These are phyloP conservation scores for Ophiosphaerella korrae DNA, from an alignment of 2,329 filamentous ascomycete species.

Conservation along the genomic window DNA sequence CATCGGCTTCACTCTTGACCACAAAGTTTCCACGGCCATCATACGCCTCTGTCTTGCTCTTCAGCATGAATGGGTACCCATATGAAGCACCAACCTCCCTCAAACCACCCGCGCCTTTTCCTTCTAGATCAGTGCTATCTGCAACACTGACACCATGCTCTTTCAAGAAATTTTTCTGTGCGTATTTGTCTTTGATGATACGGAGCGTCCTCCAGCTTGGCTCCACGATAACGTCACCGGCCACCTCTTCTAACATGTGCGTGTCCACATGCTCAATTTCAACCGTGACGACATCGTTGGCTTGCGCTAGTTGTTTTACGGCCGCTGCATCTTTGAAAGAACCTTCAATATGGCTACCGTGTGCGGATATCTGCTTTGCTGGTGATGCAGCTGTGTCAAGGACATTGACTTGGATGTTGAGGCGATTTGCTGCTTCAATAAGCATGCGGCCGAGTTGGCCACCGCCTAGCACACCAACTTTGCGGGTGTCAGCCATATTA, in stretches of 20 bases:
- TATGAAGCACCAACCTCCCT: constrained; percentile 66
- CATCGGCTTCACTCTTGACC: constrained; percentile 63
- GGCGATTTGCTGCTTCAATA: constrained; percentile 78
- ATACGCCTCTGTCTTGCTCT: constrained; percentile 87
- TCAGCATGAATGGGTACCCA: constrained; percentile 89
- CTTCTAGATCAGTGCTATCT: constrained; percentile 68
- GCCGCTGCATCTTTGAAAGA: constrained; percentile 85
- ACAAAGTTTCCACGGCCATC: constrained; percentile 82
- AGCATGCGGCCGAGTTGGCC: constrained; percentile 86
- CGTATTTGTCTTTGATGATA: constrained; percentile 91
- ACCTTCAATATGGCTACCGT: constrained; percentile 75
- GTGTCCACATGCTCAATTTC: constrained; percentile 97
- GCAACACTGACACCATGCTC: constrained; percentile 73
- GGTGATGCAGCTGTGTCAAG: constrained; percentile 78
- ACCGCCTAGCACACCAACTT: constrained; percentile 48
- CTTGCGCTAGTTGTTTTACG: constrained; percentile 76
- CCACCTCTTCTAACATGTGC: constrained; percentile 83
- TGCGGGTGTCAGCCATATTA: constrained; percentile 39
- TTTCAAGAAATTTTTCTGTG: constrained; percentile 81
- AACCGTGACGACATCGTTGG: constrained; percentile 82
- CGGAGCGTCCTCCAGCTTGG: constrained; percentile 86
- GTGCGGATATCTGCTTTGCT: constrained; percentile 83
- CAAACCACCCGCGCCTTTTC: constrained; percentile 65
- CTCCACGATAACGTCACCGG: constrained; percentile 67
- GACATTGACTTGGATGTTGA: constrained; percentile 79